phyloP scores from a whole-genome alignment of 306 rosid genomes.

The Mimosa bimucronata region DNA sequence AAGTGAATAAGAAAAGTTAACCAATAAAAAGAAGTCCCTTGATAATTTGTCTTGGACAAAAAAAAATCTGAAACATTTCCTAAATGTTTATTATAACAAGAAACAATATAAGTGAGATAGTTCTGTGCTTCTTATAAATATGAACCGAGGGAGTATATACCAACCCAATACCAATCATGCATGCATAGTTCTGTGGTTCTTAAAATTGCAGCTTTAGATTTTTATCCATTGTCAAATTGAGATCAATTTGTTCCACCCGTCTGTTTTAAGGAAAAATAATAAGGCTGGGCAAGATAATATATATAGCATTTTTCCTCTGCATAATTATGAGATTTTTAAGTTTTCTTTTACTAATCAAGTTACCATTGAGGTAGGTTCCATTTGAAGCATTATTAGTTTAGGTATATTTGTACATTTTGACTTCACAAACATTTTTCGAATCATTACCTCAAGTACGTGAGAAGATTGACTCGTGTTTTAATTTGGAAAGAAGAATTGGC shows the following conservation, averaged over 20 bases:
- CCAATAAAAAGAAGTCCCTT: too few species aligned
- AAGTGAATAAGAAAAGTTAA: too few species aligned
- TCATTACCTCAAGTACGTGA: background rate
- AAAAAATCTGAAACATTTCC: too few species aligned
- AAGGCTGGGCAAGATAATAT: background rate
- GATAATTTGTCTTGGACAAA: too few species aligned
- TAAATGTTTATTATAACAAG: too few species aligned
- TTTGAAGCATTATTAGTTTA: background rate
- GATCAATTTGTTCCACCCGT: background rate
- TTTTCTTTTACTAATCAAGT: background rate
- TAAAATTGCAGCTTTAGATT: background rate
- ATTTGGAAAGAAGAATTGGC: background rate
- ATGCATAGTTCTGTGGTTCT: background rate
- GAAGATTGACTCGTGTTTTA: background rate
- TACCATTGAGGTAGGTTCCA: background rate
- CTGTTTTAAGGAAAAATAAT: too few species aligned
- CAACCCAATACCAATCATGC: too few species aligned
- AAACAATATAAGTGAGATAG: too few species aligned
- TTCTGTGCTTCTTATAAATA: too few species aligned
- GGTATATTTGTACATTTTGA: background rate
- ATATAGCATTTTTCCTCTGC: background rate
- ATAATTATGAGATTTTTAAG: too few species aligned
- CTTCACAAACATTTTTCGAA: background rate
- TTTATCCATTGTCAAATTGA: background rate
- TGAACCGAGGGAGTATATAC: too few species aligned